Conservation (phyloP, 1,139 yeast genomes). For the Suhomyces terraborum region DNA sequence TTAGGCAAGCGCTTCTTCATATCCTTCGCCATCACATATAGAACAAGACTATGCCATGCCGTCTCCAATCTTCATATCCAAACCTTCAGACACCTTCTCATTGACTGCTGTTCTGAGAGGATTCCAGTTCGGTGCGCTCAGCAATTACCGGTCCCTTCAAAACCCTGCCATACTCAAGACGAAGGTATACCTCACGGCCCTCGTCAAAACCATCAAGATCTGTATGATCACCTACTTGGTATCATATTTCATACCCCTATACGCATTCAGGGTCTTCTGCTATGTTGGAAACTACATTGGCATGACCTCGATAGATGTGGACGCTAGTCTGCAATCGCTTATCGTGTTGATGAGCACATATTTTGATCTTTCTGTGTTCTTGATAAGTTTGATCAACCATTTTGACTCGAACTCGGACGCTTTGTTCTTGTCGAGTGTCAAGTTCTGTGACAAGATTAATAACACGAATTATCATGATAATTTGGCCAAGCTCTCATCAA, state of each 20-base stretch:
- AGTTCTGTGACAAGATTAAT: constrained; percentile 43
- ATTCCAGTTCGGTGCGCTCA: constrained; percentile 51
- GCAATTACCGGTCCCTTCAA: constrained; percentile 50
- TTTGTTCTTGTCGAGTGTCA: constrained; percentile 41
- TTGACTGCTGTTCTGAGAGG: constrained; percentile 53
- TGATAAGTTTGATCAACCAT: constrained; percentile 40
- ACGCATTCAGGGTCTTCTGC: not conserved
- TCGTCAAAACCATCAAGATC: constrained; percentile 13
- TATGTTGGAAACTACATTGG: constrained; percentile 6
- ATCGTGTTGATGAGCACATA: constrained; percentile 24
- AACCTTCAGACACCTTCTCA: constrained; percentile 51
- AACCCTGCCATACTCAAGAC: constrained; percentile 23
- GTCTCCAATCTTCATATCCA: constrained; percentile 51
- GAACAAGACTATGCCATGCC: constrained; percentile 33
- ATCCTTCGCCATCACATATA: not conserved
- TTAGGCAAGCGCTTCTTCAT: too few species aligned
- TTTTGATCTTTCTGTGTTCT: constrained; percentile 45
- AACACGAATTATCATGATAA: constrained; percentile 21
- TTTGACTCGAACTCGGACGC: constrained; percentile 41
- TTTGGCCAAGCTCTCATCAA: constrained; percentile 17
- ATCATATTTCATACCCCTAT: not conserved
- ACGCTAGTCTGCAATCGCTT: not conserved
- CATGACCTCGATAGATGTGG: not conserved
- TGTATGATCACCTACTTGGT: constrained; percentile 27
- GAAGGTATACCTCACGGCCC: not conserved